These are phyloP conservation scores for Capsella bursapastoris DNA, from an alignment of 345 rosid genomes.

Conservation along the genomic window DNA sequence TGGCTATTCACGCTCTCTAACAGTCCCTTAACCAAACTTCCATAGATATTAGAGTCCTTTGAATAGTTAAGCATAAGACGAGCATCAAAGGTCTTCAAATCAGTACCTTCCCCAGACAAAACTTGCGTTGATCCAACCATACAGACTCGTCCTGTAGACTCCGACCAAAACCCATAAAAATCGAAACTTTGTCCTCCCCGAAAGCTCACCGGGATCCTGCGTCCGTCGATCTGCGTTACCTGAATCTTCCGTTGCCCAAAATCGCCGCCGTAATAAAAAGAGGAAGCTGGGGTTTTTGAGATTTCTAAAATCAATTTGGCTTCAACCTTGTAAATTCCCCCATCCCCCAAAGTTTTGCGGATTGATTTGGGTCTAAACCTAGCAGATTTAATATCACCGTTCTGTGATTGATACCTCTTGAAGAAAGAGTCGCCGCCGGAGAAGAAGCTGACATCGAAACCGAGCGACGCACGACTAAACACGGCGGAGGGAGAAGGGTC, in stretches of 20 bases:
- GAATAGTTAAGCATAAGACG: slow-evolving; percentile 72
- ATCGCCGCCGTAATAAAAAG: slow-evolving; percentile 36
- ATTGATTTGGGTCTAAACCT: slow-evolving; percentile 39
- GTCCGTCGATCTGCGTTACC: slow-evolving; percentile 56
- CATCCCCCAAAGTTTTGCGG: slow-evolving; percentile 36
- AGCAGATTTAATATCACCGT: slow-evolving; percentile 39
- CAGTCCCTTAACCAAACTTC: slow-evolving; percentile 65
- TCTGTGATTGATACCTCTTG: not conserved
- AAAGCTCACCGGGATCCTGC: slow-evolving; percentile 50
- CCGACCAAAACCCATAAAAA: slow-evolving; percentile 74
- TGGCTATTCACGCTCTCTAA: slow-evolving; percentile 55
- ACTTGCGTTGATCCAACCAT: slow-evolving; percentile 75
- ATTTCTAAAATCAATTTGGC: slow-evolving; percentile 49
- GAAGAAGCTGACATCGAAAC: slow-evolving; percentile 51
- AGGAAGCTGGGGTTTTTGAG: slow-evolving; percentile 39
- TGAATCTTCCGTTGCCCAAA: slow-evolving; percentile 45
- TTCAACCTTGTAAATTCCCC: slow-evolving; percentile 41
- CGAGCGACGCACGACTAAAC: slow-evolving; percentile 38
- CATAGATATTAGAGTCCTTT: slow-evolving; percentile 47
- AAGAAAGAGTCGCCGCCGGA: slow-evolving; percentile 58
- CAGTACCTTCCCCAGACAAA: slow-evolving; percentile 42
- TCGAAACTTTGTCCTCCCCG: slow-evolving; percentile 46
- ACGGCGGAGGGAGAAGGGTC: slow-evolving; percentile 35
- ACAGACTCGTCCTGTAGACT: slow-evolving; percentile 74
- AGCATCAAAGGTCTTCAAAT: slow-evolving; percentile 43